Percentiles rank a stretch among this genome's conserved stretches.
phyloP scores from a whole-genome alignment of 768 basidiomycete genomes.

The Phaeotremella skinneri region DNA sequence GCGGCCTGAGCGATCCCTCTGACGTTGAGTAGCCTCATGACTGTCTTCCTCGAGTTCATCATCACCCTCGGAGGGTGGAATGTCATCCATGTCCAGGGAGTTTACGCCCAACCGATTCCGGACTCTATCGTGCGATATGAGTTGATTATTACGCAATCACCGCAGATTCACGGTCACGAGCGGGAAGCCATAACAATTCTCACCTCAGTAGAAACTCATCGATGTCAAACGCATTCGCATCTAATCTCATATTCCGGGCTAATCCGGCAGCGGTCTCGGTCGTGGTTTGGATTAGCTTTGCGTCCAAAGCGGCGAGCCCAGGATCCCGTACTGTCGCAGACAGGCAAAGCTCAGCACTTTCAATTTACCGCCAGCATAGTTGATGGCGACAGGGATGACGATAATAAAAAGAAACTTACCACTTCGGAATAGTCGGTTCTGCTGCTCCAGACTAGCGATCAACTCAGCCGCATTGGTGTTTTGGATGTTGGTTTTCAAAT shows the following conservation, averaged over 20 bases:
- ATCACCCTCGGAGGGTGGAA: conserved; percentile 15
- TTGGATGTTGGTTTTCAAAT: conserved; percentile 27
- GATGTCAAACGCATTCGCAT: conserved; percentile 81
- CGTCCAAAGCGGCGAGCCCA: conserved; percentile 86
- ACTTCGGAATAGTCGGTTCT: conserved; percentile 21
- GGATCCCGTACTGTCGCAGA: conserved; percentile 59
- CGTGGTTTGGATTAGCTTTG: conserved; percentile 70
- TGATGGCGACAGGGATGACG: neutral
- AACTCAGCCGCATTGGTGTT: conserved; percentile 26
- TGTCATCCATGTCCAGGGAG: conserved; percentile 39
- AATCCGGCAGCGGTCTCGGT: conserved; percentile 78
- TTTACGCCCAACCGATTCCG: conserved; percentile 35
- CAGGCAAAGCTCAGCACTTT: neutral
- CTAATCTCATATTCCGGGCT: conserved; percentile 87
- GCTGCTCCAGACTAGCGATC: conserved; percentile 8
- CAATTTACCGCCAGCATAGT: neutral
- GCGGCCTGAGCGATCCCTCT: conserved; percentile 50
- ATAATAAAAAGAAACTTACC: conserved; percentile 12
- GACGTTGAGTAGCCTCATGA: conserved; percentile 42
- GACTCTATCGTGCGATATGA: conserved; percentile 20
- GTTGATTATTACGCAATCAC: neutral
- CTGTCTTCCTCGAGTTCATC: conserved; percentile 53
- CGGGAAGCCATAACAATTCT: neutral
- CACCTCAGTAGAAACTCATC: conserved; percentile 72
- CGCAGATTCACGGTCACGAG: neutral